Base-by-base conservation (phyloP, 2,329 filamentous ascomycete genomes). In the Paraconiothyrium brasiliense region DNA sequence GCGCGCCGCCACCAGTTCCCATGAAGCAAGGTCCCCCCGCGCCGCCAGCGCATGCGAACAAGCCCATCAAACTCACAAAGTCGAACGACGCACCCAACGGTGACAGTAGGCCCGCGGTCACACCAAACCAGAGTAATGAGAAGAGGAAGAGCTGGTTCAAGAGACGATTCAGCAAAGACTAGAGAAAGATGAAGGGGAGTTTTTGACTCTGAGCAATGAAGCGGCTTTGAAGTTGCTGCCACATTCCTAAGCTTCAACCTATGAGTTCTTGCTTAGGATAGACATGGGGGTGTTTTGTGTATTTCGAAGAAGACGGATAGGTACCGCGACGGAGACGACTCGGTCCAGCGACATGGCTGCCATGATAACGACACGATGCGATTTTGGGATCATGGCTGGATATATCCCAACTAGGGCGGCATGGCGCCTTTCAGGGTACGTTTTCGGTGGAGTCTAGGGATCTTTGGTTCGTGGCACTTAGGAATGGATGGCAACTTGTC, bases 71-170 rank as follows among this genome's bases (percentile, higher is more conserved):
- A 37, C 68, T 77, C 32, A 67, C 57, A 37, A 66, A 62, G 30
- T 56, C 60, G 24, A 67, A 60, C 39, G 63, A 57, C 27, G 55
- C 67, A 10, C 56, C 68, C 0, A 58, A 59, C 11, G 60, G 39
- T 16, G 58, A 54, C 9, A 62, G 44, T 14, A 63, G 67, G 27
- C 68, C 73, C 6, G 65, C 61, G 8, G 60, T 69, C 13, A 44
- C 74, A 51, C 63, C 68, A 10, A 74, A 74, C 34, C 72, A 72
- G 39, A 68, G 61, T 51, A 64, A 65, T 10, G 72, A 74, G 27
- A 97, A 97, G 84, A 86, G 92, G 67, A 94, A 93, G 85, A 95
- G 93, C 76, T 97, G 94, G 93, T 89, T 98, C 72, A 88, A 91
- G 74, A 88, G 89, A 70, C 86, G 89, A 58, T 95, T 97, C 78